A percentile compares a stretch with the other conserved stretches of the same genome.
Evolutionary conservation across 192 early-diverging fungal genomes (phyloP).

Genomic region (Podila epicladia): DNA sequence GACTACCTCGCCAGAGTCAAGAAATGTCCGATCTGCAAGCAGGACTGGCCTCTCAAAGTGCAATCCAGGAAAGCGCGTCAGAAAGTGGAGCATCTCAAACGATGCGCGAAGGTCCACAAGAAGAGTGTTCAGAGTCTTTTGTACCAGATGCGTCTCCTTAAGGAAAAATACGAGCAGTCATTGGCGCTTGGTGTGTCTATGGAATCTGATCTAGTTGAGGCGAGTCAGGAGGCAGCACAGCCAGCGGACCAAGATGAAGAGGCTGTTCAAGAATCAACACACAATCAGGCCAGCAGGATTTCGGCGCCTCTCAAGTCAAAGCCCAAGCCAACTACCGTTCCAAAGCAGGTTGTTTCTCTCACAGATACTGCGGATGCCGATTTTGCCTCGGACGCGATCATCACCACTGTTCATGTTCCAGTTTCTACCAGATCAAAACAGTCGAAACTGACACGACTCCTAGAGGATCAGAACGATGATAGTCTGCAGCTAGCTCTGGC

Average conservation of each 20-base stretch:
- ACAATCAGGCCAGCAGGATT: not conserved
- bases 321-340: slow-evolving; percentile 5
- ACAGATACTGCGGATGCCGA: slow-evolving; percentile 25
- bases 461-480: slow-evolving; percentile 41
- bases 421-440: not conserved
- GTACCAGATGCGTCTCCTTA: slow-evolving; percentile 36
- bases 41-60: slow-evolving; percentile 11
- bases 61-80: slow-evolving; percentile 18
- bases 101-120: slow-evolving; percentile 27
- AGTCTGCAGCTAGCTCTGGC: slow-evolving; percentile 37
- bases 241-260: not conserved
- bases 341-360: slow-evolving; percentile 26
- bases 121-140: slow-evolving; percentile 24
- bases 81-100: slow-evolving; percentile 40
- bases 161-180: slow-evolving; percentile 32
- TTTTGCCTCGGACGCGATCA: slow-evolving; percentile 39
- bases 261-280: not conserved
- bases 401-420: slow-evolving; percentile 23
- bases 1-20: slow-evolving; percentile 33
- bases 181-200: slow-evolving; percentile 10
- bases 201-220: slow-evolving; percentile 1
- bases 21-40: slow-evolving; percentile 41
- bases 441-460: slow-evolving; percentile 7
- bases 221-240: slow-evolving; percentile 1
- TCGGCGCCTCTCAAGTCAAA: not conserved